Conservation (phyloP, 805 yeast species). For the Myxozyma kluyveri region DNA sequence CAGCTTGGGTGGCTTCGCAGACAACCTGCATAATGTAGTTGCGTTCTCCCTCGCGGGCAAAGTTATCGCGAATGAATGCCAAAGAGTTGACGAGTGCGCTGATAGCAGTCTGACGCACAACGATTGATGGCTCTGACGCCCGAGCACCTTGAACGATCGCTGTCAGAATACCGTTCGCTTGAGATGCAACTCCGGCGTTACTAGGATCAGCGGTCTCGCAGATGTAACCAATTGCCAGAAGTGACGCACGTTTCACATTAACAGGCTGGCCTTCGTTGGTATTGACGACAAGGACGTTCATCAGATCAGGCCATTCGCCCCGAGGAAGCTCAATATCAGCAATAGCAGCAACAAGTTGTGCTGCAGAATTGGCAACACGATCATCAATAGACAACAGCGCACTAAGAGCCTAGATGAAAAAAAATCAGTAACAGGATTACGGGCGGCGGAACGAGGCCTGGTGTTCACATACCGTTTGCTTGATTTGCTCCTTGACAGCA, state of each 20-base stretch:
- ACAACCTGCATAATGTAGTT: constrained; percentile 98
- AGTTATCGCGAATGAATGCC: constrained; percentile 82
- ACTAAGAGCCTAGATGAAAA: constrained; percentile 46
- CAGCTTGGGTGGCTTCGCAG: constrained; percentile 96
- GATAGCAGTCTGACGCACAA: constrained; percentile 84
- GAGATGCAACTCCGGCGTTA: constrained; percentile 71
- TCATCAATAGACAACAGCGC: constrained; percentile 65
- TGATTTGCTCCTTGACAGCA: constrained; percentile 59
- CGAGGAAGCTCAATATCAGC: constrained; percentile 94
- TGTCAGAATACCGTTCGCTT: constrained; percentile 86
- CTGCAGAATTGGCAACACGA: constrained; percentile 82
- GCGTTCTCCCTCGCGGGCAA: constrained; percentile 90
- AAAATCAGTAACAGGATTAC: not conserved
- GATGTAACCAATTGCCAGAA: constrained; percentile 88
- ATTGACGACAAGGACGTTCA: constrained; percentile 78
- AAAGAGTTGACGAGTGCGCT: constrained; percentile 88
- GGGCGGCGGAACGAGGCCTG: no score
- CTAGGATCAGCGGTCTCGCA: constrained; percentile 91
- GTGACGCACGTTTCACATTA: constrained; percentile 78
- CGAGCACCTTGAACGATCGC: constrained; percentile 98
- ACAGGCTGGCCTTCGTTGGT: constrained; percentile 77
- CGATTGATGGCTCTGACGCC: constrained; percentile 65
- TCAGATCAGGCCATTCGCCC: constrained; percentile 83
- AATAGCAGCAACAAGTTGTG: constrained; percentile 93
- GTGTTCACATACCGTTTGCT: constrained; percentile 43